A percentile compares a stretch with the other conserved stretches of the same genome.
phyloP scores from a whole-genome alignment of 2,329 filamentous ascomycete species.

The Plenodomus lindquistii region DNA sequence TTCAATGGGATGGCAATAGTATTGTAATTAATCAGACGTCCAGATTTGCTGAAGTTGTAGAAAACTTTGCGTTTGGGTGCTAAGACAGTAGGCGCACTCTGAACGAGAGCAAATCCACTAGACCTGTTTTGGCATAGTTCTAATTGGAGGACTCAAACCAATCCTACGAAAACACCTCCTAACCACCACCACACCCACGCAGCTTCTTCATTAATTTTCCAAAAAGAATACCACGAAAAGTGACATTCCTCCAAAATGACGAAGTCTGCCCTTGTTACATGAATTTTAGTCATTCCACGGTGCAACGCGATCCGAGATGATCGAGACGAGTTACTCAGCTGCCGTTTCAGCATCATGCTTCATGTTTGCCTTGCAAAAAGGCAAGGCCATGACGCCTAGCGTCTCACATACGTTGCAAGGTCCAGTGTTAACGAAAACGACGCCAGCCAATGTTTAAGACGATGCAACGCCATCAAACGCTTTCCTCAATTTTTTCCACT shows the following conservation, averaged over 20 bases:
- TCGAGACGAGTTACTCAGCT: neutral
- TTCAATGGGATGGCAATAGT: too few species aligned
- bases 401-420: neutral
- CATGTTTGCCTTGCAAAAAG: neutral
- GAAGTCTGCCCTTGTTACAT: too few species aligned
- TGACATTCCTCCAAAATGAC: too few species aligned
- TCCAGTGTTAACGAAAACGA: neutral
- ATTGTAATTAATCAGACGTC: too few species aligned
- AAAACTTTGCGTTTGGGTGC: too few species aligned
- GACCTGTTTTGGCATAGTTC: neutral
- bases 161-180: neutral
- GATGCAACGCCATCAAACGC: neutral
- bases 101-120: too few species aligned
- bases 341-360: neutral
- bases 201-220: neutral
- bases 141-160: neutral
- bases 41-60: too few species aligned
- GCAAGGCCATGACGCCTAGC: neutral
- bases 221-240: neutral
- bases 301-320: neutral
- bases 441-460: neutral
- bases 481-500: neutral
- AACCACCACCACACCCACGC: neutral
- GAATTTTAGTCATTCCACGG: neutral
- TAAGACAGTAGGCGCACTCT: too few species aligned